Base-by-base conservation (phyloP, 1,284 basidiomycete species). In the Puccinia triticina region DNA sequence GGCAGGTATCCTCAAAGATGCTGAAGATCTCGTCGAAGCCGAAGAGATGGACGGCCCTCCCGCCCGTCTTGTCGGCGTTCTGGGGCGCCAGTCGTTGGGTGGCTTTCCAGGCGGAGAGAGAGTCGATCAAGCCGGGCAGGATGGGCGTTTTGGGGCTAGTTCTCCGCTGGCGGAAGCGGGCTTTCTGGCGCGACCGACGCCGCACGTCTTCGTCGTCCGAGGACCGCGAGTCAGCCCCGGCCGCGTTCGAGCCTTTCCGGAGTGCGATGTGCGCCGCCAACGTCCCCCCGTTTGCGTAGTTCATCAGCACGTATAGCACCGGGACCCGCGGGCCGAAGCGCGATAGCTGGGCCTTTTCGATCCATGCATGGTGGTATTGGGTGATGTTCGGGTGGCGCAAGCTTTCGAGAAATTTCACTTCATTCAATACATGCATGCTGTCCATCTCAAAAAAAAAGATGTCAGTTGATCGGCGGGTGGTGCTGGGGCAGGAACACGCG, bases 331-430 rank as follows among this genome's bases (percentile, higher is more conserved):
- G 86, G 10, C 84, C 83, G 53, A 86, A 86, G 10, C 83, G 57
- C 11, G 83, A 84, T 29, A 83, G 50, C 79, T 84, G 84, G 11
- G 84, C 83, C 64, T 84, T 83, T 86, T 98, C 95, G 26, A 98
- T 90, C 95, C 95, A 98, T 0, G 95, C 92, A 85, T 97, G 95
- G 87, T 97, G 95, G 86, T 97, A 97, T 23, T 93, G 94, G 83
- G 97, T 91, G 84, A 98, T 94, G 84, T 97, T 96, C 3, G 92
- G 93, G 88, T 98, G 95, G 77, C 92, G 91, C 4, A 98, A 88
- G n/a, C 90, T 89, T 86, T 97, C 94, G 76, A 97, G 89, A 7
- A 96, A 88, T 72, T 93, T 91, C 61, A 95, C 92, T 90, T 92
- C 86, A 57, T 84, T 85, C 29, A 80, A 50, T 26, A 80, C 78